These are phyloP conservation scores for Nemania sp. DNA, from an alignment of 2,329 filamentous ascomycete genomes.

Conservation along the genomic window DNA sequence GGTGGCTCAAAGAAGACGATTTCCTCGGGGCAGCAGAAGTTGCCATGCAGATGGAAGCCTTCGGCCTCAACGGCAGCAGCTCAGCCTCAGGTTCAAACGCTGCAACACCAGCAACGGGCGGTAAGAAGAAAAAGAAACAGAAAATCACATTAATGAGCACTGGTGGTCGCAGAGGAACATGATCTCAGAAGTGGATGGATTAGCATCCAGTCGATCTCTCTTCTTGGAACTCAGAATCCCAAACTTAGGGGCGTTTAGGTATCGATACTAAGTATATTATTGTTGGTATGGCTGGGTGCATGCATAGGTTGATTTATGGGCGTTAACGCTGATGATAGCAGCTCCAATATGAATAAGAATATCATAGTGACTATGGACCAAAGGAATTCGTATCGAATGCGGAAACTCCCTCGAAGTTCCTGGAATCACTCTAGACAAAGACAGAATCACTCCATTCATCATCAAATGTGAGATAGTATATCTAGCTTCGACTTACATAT, in stretches of 20 bases:
- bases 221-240: not conserved
- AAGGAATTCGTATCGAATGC: slow-evolving; percentile 13
- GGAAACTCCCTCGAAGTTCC: not conserved
- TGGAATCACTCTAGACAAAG: not conserved
- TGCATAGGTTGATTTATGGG: slow-evolving; percentile 8
- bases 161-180: slow-evolving; percentile 59
- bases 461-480: not conserved
- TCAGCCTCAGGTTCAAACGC: slow-evolving; percentile 34
- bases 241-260: not conserved
- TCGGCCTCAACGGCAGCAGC: slow-evolving; percentile 55
- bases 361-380: not conserved
- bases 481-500: not conserved
- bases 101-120: slow-evolving; percentile 47
- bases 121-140: slow-evolving; percentile 78
- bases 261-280: not conserved
- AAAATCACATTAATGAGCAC: slow-evolving; percentile 81
- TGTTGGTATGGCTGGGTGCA: slow-evolving; percentile 10
- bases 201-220: slow-evolving; percentile 1
- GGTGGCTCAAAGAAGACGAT: slow-evolving; percentile 86
- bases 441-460: not conserved
- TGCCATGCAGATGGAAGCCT: slow-evolving; percentile 68
- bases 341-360: slow-evolving; percentile 7
- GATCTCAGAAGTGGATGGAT: slow-evolving; percentile 20
- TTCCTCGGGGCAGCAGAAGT: slow-evolving; percentile 74
- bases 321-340: not conserved